Base-by-base conservation (phyloP, 352 stramenopile genomes). In the Phytophthora pistaciae region DNA sequence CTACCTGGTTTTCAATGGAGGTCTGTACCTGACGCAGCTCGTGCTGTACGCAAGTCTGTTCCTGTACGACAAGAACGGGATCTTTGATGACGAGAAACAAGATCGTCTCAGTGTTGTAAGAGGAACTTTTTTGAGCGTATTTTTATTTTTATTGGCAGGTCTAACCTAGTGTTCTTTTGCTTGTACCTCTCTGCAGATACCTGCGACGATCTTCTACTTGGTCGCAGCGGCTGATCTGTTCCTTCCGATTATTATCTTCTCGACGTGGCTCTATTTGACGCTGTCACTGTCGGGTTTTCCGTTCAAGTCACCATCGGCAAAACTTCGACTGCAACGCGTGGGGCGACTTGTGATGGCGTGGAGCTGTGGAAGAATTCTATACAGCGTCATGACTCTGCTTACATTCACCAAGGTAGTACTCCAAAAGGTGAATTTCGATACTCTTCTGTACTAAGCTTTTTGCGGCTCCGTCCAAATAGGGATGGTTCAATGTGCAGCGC, bases 1-100 rank as follows among this genome's bases (percentile, higher is more conserved):
- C 55, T 98, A 98, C 70, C 77, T 98, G 31, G 82, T 97, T 27
- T 98, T 98, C 74, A 98, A 98, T 74, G 91, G 88, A 33, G 80
- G 77, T 31, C 72, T 98, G 16, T 98, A 98, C 78, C 70, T 93
- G 23, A 88, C 84, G 42, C 93, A 98, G 77, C 61, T 98, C 14
- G 76, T 97, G 62, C 76, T 98, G 38, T 98, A 98, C 74, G 80
- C 85, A 21, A 85, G 92, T 67, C 79, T 98, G 25, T 97, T 98
- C 62, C 77, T 98, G 31, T 85, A 89, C 49, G 86, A 92, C 66
- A 81, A 92, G 48, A 85, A 93, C 42, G 80, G 90, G 21, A 94
- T 96, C 64, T 96, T 94, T 63, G 75, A 84, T 48, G 83, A 94
- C 66, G 80, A 94, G 27, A 86, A 88, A 42, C 78, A 88, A 60